Conservation (phyloP, 495 filamentous ascomycete species). For the Penicillium riverlandense region DNA sequence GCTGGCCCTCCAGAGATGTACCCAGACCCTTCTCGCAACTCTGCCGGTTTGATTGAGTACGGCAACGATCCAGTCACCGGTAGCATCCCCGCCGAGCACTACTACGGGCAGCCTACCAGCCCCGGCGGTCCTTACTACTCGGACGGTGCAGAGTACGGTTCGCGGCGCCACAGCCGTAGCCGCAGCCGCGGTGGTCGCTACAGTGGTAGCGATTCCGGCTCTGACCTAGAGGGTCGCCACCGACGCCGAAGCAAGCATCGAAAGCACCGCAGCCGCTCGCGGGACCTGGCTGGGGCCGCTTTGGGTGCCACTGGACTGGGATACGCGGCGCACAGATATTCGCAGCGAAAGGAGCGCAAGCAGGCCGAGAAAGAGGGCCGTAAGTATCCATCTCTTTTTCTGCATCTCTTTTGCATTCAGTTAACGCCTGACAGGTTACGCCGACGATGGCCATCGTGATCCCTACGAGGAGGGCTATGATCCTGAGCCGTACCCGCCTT, state of each 20-base stretch:
- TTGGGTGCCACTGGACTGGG: constrained; percentile 67
- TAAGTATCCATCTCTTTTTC: constrained; percentile 3
- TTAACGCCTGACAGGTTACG: constrained; percentile 22
- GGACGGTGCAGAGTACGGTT: constrained; percentile 29
- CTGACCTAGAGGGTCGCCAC: constrained; percentile 29
- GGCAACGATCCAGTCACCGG: constrained; percentile 58
- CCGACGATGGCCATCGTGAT: constrained; percentile 27
- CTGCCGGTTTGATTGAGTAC: constrained; percentile 73
- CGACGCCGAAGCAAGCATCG: constrained; percentile 27
- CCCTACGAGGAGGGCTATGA: constrained; percentile 38
- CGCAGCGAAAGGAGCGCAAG: constrained; percentile 56
- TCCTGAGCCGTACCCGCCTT: constrained; percentile 32
- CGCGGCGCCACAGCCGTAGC: constrained; percentile 23
- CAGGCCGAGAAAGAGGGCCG: constrained; percentile 36
- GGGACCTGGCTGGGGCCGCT: constrained; percentile 60
- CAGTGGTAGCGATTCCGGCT: constrained; percentile 39
- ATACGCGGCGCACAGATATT: constrained; percentile 62
- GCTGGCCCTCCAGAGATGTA: constrained; percentile 47
- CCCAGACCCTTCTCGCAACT: constrained; percentile 49
- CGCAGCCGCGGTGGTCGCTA: constrained; percentile 31
- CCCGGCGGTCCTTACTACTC: constrained; percentile 34
- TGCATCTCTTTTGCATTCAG: not conserved
- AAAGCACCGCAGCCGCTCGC: constrained; percentile 56
- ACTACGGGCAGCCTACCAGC: constrained; percentile 40
- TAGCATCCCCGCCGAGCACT: constrained; percentile 40